phyloP scores from a whole-genome alignment of 495 filamentous ascomycete genomes.

The Rhizodiscina lignyota region DNA sequence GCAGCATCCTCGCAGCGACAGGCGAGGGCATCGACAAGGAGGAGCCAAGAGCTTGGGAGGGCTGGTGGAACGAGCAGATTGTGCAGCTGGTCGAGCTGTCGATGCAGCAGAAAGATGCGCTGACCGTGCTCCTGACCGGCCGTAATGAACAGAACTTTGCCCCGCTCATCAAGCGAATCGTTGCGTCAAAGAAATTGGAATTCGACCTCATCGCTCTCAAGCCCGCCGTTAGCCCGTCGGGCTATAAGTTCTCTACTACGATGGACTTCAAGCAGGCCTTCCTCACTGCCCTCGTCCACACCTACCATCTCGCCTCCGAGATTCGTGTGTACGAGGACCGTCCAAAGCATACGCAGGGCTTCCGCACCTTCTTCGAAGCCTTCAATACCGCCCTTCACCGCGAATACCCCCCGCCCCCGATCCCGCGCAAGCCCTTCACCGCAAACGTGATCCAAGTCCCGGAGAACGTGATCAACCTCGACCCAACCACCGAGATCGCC shows the following conservation, averaged over 20 bases:
- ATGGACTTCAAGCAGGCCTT: constrained; percentile 81
- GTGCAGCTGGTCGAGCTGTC: constrained; percentile 65
- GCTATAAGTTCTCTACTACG: constrained; percentile 58
- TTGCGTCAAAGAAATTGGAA: constrained; percentile 55
- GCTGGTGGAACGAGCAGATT: constrained; percentile 96
- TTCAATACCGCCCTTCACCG: constrained; percentile 43
- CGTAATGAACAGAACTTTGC: constrained; percentile 60
- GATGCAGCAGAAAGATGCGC: constrained; percentile 72
- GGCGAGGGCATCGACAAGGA: constrained; percentile 73
- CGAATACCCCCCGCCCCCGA: constrained; percentile 13
- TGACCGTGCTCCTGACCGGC: constrained; percentile 83
- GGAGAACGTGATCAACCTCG: constrained; percentile 57
- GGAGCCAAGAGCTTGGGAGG: constrained; percentile 69
- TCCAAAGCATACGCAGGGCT: constrained; percentile 26
- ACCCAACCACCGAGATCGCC: constrained; percentile 66
- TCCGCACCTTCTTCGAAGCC: constrained; percentile 61
- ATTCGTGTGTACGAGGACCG: constrained; percentile 58
- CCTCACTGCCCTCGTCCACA: constrained; percentile 61
- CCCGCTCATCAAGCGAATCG: constrained; percentile 69
- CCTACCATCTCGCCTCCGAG: constrained; percentile 68
- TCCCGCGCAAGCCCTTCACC: constrained; percentile 40
- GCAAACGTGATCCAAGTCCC: constrained; percentile 79
- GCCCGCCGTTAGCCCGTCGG: constrained; percentile 62
- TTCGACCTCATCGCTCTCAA: constrained; percentile 88
- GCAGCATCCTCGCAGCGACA: constrained; percentile 67